phyloP scores from a whole-genome alignment of 2,329 filamentous ascomycete species.

The Cytospora leucostoma region DNA sequence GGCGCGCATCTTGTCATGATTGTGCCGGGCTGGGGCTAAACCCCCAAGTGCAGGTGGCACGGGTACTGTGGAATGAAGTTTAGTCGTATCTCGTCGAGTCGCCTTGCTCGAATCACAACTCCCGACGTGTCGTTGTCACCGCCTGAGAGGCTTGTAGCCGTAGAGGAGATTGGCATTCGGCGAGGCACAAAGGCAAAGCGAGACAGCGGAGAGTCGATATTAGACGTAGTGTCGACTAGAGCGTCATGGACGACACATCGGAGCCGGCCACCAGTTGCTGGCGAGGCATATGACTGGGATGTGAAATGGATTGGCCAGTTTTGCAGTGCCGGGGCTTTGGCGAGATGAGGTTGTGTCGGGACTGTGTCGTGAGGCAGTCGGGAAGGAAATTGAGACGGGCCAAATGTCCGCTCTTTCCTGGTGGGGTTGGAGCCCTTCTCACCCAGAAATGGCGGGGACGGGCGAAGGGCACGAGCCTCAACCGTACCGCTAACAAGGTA shows the following conservation, averaged over 20 bases:
- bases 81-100: not conserved
- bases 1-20: not conserved
- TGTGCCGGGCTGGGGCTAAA: not conserved
- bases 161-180: not conserved
- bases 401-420: conserved; percentile 21
- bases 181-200: not conserved
- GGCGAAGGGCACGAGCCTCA: conserved; percentile 9
- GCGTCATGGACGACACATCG: not conserved
- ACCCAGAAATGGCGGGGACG: conserved; percentile 20
- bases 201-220: not conserved
- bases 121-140: not conserved
- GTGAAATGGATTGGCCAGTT: not conserved
- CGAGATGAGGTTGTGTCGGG: conserved; percentile 14
- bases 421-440: conserved; percentile 13
- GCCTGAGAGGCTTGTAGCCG: not conserved
- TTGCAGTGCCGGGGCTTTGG: conserved; percentile 5
- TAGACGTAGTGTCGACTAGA: not conserved
- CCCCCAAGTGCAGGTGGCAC: not conserved
- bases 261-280: not conserved
- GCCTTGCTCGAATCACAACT: not conserved
- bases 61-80: not conserved
- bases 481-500: not conserved
- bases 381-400: not conserved
- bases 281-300: not conserved
- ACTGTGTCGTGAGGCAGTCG: not conserved